Base-by-base conservation (phyloP, 2,329 filamentous ascomycete species). In the Diaporthe citriasiana region DNA sequence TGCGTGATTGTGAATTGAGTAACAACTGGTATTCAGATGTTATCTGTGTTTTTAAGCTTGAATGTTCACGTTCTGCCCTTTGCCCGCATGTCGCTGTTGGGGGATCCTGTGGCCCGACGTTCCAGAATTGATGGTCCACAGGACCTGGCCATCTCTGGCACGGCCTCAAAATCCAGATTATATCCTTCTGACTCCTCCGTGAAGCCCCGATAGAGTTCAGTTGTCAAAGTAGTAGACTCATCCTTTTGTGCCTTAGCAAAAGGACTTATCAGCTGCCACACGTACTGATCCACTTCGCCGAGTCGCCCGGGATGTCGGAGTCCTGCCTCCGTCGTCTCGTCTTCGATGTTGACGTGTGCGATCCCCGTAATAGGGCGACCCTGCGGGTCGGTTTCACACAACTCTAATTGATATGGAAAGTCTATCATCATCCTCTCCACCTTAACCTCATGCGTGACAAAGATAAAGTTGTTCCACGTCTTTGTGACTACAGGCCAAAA, bases 321-420 rank as follows among this genome's bases (percentile, higher is more conserved):
- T n/a, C 55, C 55, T 57, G 55, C 55, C 55, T 57, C 55, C 27
- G 55, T 57, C 33, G 55, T n/a, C 55, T 57, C 55, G 22, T 57
- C 55, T 38, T 57, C 55, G 4, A 12, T 57, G 33, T 38, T 38
- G 30, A n/a, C 22, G 19, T 2, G 19, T 8, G 19, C 55, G 6
- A 38, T 12, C 4, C 55, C 55, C 19, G 17, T 35, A 35, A 56
- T 5, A 35, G 30, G 19, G 30, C 30, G 30, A 57, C 15, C 10
- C 19, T 27, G 13, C 27, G 30, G 22, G 5, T 19, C 10, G 4
- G n/a, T 38, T 7, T n/a, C 55, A 35, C 55, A 30, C 12, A 57
- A 57, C 33, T 38, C 55, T 10, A 57, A 57, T 38, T n/a, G 30
- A n/a, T 57, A 38, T n/a, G 55, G 10, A 38, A 57, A 57, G 19